Evolutionary conservation across 2,329 filamentous ascomycete species (phyloP).

Genomic region (Aaosphaeria arxii): DNA sequence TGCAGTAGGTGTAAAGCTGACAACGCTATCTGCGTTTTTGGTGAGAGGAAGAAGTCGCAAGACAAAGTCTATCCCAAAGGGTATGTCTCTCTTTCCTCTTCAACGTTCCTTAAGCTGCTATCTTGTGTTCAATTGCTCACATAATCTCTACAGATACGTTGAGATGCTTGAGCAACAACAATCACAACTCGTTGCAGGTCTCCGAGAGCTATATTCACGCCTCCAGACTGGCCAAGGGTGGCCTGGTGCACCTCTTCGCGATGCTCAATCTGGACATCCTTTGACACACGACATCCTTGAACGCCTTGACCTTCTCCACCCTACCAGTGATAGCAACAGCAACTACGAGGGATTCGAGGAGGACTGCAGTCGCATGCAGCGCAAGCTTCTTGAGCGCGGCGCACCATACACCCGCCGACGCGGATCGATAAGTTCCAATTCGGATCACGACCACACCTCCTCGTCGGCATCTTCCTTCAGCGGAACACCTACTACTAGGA

Average conservation of each 20-base stretch:
- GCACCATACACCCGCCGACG: slow-evolving; percentile 51
- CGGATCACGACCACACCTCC: slow-evolving; percentile 50
- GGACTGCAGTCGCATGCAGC: slow-evolving; percentile 54
- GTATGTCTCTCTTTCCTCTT: slow-evolving; percentile 38
- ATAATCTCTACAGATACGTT: slow-evolving; percentile 49
- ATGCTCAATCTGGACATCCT: slow-evolving; percentile 53
- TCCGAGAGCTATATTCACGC: slow-evolving; percentile 59
- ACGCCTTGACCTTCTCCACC: slow-evolving; percentile 56
- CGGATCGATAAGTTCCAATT: slow-evolving; percentile 57
- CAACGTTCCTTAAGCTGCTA: background rate
- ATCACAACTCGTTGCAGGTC: slow-evolving; percentile 57
- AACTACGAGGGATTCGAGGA: slow-evolving; percentile 58
- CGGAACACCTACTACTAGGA: slow-evolving; percentile 36
- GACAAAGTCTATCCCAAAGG: slow-evolving; percentile 69
- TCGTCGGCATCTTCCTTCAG: slow-evolving; percentile 31
- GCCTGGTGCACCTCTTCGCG: slow-evolving; percentile 53
- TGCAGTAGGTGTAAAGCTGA: slow-evolving; percentile 62
- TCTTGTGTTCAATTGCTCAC: slow-evolving; percentile 3
- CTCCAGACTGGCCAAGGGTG: slow-evolving; percentile 53
- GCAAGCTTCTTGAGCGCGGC: slow-evolving; percentile 53
- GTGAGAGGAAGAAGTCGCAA: slow-evolving; percentile 63
- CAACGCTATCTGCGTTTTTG: slow-evolving; percentile 64
- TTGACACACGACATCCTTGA: slow-evolving; percentile 64
- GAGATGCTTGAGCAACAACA: slow-evolving; percentile 68
- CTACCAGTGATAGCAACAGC: slow-evolving; percentile 43